These are phyloP conservation scores for Nasturtium officinale DNA, from an alignment of 345 rosid genomes.

Conservation along the genomic window DNA sequence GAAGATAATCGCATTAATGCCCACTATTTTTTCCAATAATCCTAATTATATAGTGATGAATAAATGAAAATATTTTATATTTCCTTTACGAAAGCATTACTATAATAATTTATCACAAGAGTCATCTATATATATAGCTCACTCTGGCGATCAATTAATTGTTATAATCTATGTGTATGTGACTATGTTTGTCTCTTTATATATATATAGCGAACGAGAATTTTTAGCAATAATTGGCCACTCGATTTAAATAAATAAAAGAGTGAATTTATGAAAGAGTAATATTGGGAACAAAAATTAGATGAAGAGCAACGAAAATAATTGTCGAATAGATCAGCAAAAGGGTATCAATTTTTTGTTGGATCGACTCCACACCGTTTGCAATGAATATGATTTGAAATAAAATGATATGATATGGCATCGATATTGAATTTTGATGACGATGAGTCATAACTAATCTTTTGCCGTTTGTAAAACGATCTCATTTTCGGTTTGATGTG, in stretches of 20 bases:
- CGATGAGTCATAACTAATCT: background rate
- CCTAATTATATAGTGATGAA: background rate
- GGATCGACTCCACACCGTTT: no score
- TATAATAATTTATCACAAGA: conserved; percentile 1
- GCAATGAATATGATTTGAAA: no score
- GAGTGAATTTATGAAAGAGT: no score
- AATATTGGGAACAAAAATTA: no score
- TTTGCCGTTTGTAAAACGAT: conserved; percentile 4
- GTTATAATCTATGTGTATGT: background rate
- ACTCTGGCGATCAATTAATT: background rate
- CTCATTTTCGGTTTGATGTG: background rate
- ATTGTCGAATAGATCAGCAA: no score
- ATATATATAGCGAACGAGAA: background rate
- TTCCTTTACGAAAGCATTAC: background rate
- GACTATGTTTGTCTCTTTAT: background rate
- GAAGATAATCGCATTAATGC: conserved; percentile 13
- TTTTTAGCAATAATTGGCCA: background rate
- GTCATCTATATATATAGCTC: background rate
- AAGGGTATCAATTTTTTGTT: no score
- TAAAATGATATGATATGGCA: background rate
- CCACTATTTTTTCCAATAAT: background rate
- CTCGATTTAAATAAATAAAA: background rate
- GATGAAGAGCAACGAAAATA: no score
- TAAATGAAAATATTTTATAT: background rate
- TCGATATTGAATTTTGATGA: background rate